Evolutionary conservation across 305 asterid species (phyloP).

Genomic region (Nicotiana rustica): DNA sequence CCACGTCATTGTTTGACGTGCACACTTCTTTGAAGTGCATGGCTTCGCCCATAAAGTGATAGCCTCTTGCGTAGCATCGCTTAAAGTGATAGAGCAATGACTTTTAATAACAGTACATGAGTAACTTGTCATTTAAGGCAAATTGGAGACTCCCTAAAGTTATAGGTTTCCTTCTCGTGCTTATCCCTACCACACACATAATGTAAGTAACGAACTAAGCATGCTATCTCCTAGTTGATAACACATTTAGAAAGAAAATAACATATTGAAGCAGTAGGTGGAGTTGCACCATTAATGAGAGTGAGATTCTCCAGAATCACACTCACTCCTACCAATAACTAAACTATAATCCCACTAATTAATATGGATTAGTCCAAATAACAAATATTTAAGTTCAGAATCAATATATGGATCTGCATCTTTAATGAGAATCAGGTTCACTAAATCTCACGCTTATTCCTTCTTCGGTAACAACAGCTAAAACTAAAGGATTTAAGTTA

Average conservation of each 20-base stretch:
- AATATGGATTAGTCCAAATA: neutral
- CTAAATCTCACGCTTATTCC: neutral
- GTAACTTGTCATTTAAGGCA: neutral
- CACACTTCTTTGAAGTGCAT: neutral
- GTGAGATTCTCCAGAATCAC: neutral
- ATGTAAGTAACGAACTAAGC: neutral
- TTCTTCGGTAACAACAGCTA: neutral
- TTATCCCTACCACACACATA: too few species aligned
- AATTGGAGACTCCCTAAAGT: neutral
- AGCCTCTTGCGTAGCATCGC: neutral
- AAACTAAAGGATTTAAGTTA: neutral
- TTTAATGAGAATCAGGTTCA: neutral
- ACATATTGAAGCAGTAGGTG: neutral
- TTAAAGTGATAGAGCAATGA: conserved; percentile 1
- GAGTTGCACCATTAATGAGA: neutral
- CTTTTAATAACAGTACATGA: neutral
- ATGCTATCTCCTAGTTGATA: conserved; percentile 17
- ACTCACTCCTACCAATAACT: neutral
- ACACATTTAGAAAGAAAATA: neutral
- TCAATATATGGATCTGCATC: neutral
- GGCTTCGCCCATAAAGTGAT: neutral
- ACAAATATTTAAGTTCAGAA: neutral
- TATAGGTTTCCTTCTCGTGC: too few species aligned
- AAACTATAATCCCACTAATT: neutral
- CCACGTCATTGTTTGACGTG: neutral